Conservation (phyloP, 108 stramenopile genomes). For the Parietichytrium sp. region DNA sequence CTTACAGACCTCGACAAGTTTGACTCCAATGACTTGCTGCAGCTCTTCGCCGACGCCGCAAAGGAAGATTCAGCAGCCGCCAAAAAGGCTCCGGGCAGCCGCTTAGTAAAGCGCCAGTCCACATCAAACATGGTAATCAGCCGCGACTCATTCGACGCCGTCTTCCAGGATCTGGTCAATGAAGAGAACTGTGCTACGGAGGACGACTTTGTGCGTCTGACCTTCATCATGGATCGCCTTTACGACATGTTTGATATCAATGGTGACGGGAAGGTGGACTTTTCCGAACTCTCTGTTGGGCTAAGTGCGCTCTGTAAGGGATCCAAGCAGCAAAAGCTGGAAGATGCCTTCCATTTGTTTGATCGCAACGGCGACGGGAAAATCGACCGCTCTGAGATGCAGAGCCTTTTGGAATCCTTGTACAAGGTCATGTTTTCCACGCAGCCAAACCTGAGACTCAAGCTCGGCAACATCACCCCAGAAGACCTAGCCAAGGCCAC, state of each 20-base stretch:
- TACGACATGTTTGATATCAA: slow-evolving; percentile 32
- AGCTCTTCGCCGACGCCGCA: slow-evolving; percentile 17
- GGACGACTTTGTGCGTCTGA: slow-evolving; percentile 32
- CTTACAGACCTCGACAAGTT: slow-evolving; percentile 6
- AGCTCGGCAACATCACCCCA: not conserved
- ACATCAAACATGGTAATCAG: slow-evolving; percentile 29
- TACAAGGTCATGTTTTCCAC: slow-evolving; percentile 32
- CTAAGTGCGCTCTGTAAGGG: not conserved
- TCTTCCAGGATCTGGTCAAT: slow-evolving; percentile 14
- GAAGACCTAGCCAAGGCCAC: not conserved
- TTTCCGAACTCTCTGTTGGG: slow-evolving; percentile 19
- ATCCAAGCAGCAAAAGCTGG: not conserved
- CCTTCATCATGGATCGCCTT: slow-evolving; percentile 7
- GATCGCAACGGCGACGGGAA: slow-evolving; percentile 41
- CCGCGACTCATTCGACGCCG: slow-evolving; percentile 23
- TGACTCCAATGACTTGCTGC: not conserved
- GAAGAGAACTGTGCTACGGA: not conserved
- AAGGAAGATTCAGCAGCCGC: not conserved
- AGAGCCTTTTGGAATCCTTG: not conserved
- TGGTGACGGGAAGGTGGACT: slow-evolving; percentile 33
- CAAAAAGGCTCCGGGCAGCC: not conserved
- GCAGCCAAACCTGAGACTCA: not conserved
- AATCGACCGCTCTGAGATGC: slow-evolving; percentile 15
- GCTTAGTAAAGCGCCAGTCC: not conserved
- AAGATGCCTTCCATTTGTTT: slow-evolving; percentile 5